Base-by-base conservation (phyloP, 441 rosid species). In the Macaranga tanarius region DNA sequence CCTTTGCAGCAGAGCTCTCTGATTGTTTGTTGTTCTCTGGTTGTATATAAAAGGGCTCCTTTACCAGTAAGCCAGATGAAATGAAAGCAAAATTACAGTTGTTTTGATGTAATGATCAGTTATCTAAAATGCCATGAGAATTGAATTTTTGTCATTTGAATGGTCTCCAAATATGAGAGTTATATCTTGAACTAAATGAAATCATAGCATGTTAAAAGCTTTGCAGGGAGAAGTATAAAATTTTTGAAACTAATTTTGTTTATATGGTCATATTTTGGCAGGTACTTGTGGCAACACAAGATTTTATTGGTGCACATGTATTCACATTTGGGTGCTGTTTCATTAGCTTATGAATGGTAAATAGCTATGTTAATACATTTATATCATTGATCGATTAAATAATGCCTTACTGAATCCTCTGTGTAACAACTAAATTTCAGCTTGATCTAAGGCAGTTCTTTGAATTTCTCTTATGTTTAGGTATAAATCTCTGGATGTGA, bases 401-500 rank as follows among this genome's bases (percentile, higher is more conserved):
- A 13, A 7, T 15, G 26, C n/a, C n/a, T 26, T 48, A 48, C 38
- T 9, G 7, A 25, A 34, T 23, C 40, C 55, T 64, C 55, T 12
- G 22, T n/a, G 10, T 26, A 47, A 44, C 60, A 31, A 59, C 34
- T 51, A 8, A 22, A 16, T 54, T 72, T 72, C 68, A 34, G 42
- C 62, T 54, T 20, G 31, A 51, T 40, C 26, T 54, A 16, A 73
- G 67, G 51, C 10, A 48, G 42, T 61, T 73, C 60, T 62, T 44
- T 55, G 25, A 44, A 62, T 60, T 44, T 57, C 19, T 65, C 16
- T 59, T 17, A 34, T 56, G 67, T 73, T 63, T 77, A 96, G 99
- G 93, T 93, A 96, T 84, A 96, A 87, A 80, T 85, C 95, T 13
- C 84, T 96, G 79, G 99, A 96, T 73, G 97, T 89, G 84, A 96